These are phyloP conservation scores for Tetracladium setigerum DNA, from an alignment of 495 filamentous ascomycete genomes.

Conservation along the genomic window DNA sequence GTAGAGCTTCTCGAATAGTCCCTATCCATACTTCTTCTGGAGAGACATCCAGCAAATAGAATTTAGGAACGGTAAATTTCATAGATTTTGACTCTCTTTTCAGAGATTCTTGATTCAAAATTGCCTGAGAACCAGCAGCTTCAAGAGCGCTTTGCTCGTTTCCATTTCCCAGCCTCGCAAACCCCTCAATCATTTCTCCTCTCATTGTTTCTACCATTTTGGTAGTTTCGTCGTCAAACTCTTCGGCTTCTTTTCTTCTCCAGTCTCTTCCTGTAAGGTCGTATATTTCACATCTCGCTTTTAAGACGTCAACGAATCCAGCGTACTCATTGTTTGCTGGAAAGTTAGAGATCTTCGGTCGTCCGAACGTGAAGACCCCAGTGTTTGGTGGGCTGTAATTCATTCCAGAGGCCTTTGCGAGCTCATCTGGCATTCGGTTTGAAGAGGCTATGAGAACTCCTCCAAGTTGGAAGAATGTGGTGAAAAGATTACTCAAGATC, in stretches of 20 bases:
- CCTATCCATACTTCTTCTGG: slow-evolving; percentile 6
- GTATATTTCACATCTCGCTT: slow-evolving; percentile 63
- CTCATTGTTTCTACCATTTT: slow-evolving; percentile 12
- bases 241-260: slow-evolving; percentile 41
- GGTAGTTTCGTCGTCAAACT: slow-evolving; percentile 4
- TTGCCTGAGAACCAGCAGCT: background rate
- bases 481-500: slow-evolving; percentile 61
- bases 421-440: slow-evolving; percentile 67
- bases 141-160: background rate
- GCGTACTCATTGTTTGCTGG: slow-evolving; percentile 56
- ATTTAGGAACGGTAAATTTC: background rate
- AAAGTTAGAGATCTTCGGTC: slow-evolving; percentile 29
- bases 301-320: slow-evolving; percentile 57
- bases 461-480: slow-evolving; percentile 65
- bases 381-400: slow-evolving; percentile 42
- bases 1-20: slow-evolving; percentile 13
- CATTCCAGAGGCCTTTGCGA: slow-evolving; percentile 58
- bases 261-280: slow-evolving; percentile 66
- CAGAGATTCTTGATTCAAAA: background rate
- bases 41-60: slow-evolving; percentile 10
- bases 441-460: slow-evolving; percentile 66
- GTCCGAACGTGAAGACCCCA: slow-evolving; percentile 33
- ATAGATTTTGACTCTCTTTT: background rate
- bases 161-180: background rate
- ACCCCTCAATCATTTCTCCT: background rate